These are phyloP conservation scores for Solanum peruvianum DNA, from an alignment of 257 asterid genomes.

Conservation along the genomic window DNA sequence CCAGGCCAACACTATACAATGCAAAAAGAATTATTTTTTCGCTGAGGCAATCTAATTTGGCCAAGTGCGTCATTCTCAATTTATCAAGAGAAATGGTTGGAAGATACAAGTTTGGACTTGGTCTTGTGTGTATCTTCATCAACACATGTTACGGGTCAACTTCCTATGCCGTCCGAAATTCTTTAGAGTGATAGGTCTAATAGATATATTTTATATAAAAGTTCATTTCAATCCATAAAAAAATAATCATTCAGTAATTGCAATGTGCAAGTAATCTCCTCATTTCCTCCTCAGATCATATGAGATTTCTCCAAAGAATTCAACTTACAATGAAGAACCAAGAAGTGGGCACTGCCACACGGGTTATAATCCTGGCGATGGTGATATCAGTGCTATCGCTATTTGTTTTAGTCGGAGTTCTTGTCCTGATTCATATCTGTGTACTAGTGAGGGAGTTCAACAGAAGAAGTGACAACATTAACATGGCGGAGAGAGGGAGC, in stretches of 20 bases:
- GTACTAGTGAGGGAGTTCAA: conserved; percentile 42
- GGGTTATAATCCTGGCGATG: conserved; percentile 31
- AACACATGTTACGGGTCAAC: neutral
- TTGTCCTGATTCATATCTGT: conserved; percentile 49
- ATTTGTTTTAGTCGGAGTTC: conserved; percentile 31
- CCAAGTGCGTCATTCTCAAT: neutral
- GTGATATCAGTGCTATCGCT: conserved; percentile 34
- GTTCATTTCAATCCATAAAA: neutral
- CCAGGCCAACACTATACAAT: neutral
- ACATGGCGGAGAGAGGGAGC: conserved; percentile 34
- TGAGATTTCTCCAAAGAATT: neutral
- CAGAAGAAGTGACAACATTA: neutral
- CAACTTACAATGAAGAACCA: conserved; percentile 11
- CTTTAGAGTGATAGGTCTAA: neutral
- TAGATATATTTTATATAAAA: neutral
- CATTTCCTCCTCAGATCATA: neutral
- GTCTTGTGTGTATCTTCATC: neutral
- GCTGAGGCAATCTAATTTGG: neutral
- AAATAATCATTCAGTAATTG: neutral
- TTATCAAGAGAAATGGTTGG: neutral
- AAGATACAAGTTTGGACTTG: neutral
- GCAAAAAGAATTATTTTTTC: neutral
- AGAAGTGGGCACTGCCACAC: conserved; percentile 10
- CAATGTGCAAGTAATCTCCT: neutral
- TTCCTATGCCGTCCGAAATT: neutral